A percentile compares a stretch with the other conserved stretches of the same genome.
phyloP scores from a whole-genome alignment of 306 rosid genomes.

The Cajanus cajan region DNA sequence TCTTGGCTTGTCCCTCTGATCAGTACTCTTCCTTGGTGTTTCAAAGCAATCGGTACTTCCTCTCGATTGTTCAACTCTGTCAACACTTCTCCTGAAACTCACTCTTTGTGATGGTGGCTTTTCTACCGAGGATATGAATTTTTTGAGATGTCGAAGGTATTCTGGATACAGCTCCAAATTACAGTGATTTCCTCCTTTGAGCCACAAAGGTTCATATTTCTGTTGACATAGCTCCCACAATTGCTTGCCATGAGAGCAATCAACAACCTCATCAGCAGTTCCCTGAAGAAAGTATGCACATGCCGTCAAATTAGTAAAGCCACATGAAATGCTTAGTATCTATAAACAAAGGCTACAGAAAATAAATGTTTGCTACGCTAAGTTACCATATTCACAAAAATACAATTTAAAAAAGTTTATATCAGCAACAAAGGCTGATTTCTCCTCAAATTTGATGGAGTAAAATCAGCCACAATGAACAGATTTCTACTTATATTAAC shows the following conservation, averaged over 20 bases:
- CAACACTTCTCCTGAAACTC: constrained; percentile 67
- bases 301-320: constrained; percentile 6
- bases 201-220: constrained; percentile 90
- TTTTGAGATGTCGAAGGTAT: constrained; percentile 68
- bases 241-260: constrained; percentile 88
- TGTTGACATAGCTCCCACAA: constrained; percentile 85
- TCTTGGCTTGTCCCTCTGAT: constrained; percentile 74
- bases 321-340: constrained; percentile 9
- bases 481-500: constrained; percentile 5
- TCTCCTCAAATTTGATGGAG: background rate
- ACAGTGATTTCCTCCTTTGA: constrained; percentile 92
- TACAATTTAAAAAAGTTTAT: background rate
- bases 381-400: constrained; percentile 2
- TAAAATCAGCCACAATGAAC: constrained; percentile 1
- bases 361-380: background rate
- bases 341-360: background rate
- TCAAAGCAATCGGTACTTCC: constrained; percentile 60
- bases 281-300: constrained; percentile 49
- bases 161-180: constrained; percentile 82
- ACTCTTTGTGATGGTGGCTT: constrained; percentile 57
- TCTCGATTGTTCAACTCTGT: constrained; percentile 56
- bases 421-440: background rate
- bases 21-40: constrained; percentile 76
- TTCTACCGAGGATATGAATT: constrained; percentile 61
- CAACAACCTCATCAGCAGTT: constrained; percentile 82